Base-by-base conservation (phyloP, 495 filamentous ascomycete species). In the Neurospora discreta region DNA sequence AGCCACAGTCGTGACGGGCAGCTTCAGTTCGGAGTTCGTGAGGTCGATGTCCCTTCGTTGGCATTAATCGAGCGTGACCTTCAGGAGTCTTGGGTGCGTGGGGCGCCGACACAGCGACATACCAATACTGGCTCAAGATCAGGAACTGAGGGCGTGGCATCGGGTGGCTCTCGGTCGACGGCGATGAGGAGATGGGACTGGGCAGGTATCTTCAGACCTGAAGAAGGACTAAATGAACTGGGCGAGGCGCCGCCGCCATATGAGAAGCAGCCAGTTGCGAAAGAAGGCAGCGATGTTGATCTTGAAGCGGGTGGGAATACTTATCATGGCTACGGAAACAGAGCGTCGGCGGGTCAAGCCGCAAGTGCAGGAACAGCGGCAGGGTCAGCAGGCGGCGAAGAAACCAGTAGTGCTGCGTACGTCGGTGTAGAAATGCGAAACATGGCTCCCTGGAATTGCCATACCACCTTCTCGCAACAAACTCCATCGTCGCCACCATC, bases 211-310 rank as follows among this genome's bases (percentile, higher is more conserved):
- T 68, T 69, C 68, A 68, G 68, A 13, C 60, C 52, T 13, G 81
- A 84, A 40, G 85, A 88, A 73, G 87, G 87, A 7, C 79, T 89
- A 40, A 84, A 89, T 74, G 86, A 88, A 79, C 78, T 84, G 11
- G 87, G 87, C 30, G 86, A 88, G 76, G 84, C 87, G 15, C 87
- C 87, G 36, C 87, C 87, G 42, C 86, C 87, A 1, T 89, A 89
- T 71, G 74, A 78, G 68, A 70, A 70, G 46, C 26, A 70, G 33
- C 36, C 52, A 15, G 52, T 36, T 33, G 16, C 23, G 23, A 52
- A 68, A 39, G 30, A 40, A 11, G 30, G 52, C 15, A 7, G 26
- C 26, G 52, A 65, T 36, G 26, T 16, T 8, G 52, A 65, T 18
- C 52, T 65, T 18, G 52, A 65, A 65, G 26, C 23, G 30, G 52